Percentiles rank a stretch among this genome's conserved stretches.
Evolutionary conservation across 441 rosid genomes (phyloP).

Genomic region (Corymbia citriodora): DNA sequence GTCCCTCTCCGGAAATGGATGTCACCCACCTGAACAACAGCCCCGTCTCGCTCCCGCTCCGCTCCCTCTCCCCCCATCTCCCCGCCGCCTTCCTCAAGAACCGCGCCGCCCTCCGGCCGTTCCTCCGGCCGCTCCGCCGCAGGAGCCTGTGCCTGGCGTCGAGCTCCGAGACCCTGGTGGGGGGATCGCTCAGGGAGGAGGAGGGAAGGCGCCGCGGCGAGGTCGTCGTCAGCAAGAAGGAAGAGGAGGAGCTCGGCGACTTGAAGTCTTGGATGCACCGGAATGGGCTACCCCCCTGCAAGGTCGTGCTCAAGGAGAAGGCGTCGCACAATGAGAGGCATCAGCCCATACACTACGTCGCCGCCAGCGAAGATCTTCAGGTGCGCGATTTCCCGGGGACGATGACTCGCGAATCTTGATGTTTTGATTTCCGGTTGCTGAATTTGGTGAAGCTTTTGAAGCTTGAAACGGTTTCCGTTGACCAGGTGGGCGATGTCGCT

Average conservation of each 20-base stretch:
- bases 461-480: not conserved
- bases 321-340: constrained; percentile 60
- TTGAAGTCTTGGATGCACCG: constrained; percentile 90
- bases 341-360: constrained; percentile 78
- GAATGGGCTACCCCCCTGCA: constrained; percentile 88
- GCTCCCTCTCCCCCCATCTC: constrained; percentile 19
- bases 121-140: constrained; percentile 20
- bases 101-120: constrained; percentile 20
- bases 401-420: not conserved
- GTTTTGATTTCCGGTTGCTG: not conserved
- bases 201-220: constrained; percentile 20
- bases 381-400: constrained; percentile 9
- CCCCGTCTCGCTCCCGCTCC: constrained; percentile 34
- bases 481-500: constrained; percentile 81
- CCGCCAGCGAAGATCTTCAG: constrained; percentile 88
- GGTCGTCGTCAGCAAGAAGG: constrained; percentile 37
- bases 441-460: not conserved
- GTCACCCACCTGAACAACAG: constrained; percentile 33
- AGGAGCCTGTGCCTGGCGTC: constrained; percentile 33
- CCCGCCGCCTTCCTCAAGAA: constrained; percentile 10
- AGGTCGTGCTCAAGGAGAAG: constrained; percentile 66
- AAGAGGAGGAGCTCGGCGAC: constrained; percentile 43
- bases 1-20: constrained; percentile 15
- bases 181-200: constrained; percentile 41
- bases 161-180: constrained; percentile 56